A percentile compares a stretch with the other conserved stretches of the same genome.
phyloP scores from a whole-genome alignment of 768 basidiomycete genomes.

The Amanita pallidorosea region DNA sequence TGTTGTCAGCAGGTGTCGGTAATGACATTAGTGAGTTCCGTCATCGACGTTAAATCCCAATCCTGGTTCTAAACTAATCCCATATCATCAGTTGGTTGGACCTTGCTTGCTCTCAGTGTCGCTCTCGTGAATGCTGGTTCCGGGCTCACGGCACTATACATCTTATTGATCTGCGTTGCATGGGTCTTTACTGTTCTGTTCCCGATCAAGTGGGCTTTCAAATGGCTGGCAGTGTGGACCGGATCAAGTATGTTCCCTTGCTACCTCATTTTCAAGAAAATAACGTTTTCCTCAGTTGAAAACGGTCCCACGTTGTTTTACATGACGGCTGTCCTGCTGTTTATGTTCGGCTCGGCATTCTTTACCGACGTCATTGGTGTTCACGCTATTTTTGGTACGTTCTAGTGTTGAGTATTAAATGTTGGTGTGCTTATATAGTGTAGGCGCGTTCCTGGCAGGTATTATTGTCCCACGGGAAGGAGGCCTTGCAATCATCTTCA shows the following conservation, averaged over 20 bases:
- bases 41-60: neutral
- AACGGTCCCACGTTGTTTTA: slow-evolving; percentile 81
- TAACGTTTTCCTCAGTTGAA: slow-evolving; percentile 28
- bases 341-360: slow-evolving; percentile 82
- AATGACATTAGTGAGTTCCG: slow-evolving; percentile 53
- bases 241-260: slow-evolving; percentile 45
- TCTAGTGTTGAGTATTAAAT: neutral
- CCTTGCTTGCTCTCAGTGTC: slow-evolving; percentile 78
- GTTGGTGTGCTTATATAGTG: neutral
- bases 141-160: slow-evolving; percentile 77
- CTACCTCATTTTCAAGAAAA: neutral
- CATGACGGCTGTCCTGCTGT: slow-evolving; percentile 75
- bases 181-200: slow-evolving; percentile 74
- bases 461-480: slow-evolving; percentile 81
- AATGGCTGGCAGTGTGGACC: slow-evolving; percentile 66
- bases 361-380: slow-evolving; percentile 92
- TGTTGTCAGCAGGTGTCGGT: slow-evolving; percentile 86
- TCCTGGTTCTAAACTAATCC: neutral
- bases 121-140: slow-evolving; percentile 85
- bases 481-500: slow-evolving; percentile 77
- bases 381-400: slow-evolving; percentile 77
- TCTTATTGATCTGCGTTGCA: slow-evolving; percentile 68
- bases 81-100: slow-evolving; percentile 58
- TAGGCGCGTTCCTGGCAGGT: slow-evolving; percentile 53
- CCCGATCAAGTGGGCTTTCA: slow-evolving; percentile 48